These are phyloP conservation scores for Keqinozyma sinolaborantium DNA, from an alignment of 1,139 yeast genomes.

Conservation along the genomic window DNA sequence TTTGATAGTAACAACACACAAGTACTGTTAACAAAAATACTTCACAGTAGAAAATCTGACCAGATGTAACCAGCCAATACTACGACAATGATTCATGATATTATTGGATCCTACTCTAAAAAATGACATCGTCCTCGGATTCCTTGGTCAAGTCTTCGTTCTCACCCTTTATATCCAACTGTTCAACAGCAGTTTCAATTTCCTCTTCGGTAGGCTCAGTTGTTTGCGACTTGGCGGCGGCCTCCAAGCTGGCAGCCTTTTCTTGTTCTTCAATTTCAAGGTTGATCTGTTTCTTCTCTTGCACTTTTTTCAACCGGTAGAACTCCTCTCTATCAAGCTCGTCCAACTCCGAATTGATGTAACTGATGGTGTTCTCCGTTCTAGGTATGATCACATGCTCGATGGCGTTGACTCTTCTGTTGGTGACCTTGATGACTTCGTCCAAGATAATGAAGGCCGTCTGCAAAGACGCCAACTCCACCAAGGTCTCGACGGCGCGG, in stretches of 20 bases:
- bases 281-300: constrained; percentile 88
- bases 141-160: constrained; percentile 32
- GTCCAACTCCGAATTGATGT: constrained; percentile 93
- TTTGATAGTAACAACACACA: too few species aligned
- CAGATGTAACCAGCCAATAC: too few species aligned
- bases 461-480: constrained; percentile 89
- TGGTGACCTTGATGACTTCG: constrained; percentile 96
- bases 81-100: too few species aligned
- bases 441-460: constrained; percentile 95
- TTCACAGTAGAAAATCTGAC: too few species aligned
- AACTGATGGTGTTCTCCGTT: constrained; percentile 89
- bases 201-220: constrained; percentile 14
- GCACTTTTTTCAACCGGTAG: constrained; percentile 92
- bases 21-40: too few species aligned
- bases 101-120: too few species aligned
- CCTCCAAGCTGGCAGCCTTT: constrained; percentile 20
- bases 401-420: constrained; percentile 97
- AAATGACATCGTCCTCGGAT: constrained; percentile 42
- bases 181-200: constrained; percentile 19
- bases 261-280: constrained; percentile 63
- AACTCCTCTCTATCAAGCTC: constrained; percentile 98
- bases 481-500: constrained; percentile 92
- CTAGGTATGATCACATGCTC: constrained; percentile 98
- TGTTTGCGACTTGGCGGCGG: constrained; percentile 12
- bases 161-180: constrained; percentile 18